Evolutionary conservation across 1,284 basidiomycete species (phyloP).

Genomic region (Sporisorium exsertum): DNA sequence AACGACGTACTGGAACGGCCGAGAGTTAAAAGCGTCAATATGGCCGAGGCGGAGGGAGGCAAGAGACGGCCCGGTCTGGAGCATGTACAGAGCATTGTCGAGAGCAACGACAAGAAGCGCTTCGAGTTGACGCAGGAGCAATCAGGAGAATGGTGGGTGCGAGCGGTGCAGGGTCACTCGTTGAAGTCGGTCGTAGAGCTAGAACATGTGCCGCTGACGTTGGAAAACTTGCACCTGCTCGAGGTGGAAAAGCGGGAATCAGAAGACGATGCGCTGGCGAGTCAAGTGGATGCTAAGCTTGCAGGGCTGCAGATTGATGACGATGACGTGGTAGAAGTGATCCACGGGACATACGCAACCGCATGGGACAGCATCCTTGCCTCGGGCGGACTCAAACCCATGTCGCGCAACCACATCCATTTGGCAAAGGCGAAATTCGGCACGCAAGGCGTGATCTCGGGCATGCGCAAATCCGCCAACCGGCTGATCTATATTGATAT

Average conservation of each 20-base stretch:
- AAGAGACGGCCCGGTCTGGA: constrained; percentile 33
- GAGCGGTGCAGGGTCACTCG: constrained; percentile 94
- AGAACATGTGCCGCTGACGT: constrained; percentile 37
- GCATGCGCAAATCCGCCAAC: constrained; percentile 80
- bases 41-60: constrained; percentile 30
- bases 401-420: constrained; percentile 88
- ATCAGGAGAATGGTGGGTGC: constrained; percentile 73
- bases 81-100: constrained; percentile 54
- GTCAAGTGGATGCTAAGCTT: constrained; percentile 14
- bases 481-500: constrained; percentile 82
- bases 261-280: neutral
- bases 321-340: constrained; percentile 14
- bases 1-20: constrained; percentile 71
- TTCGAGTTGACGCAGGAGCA: constrained; percentile 63
- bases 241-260: constrained; percentile 1
- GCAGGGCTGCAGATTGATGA: neutral
- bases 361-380: constrained; percentile 66
- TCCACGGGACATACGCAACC: constrained; percentile 71
- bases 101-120: constrained; percentile 63
- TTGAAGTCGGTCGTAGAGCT: constrained; percentile 74
- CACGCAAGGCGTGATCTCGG: constrained; percentile 78
- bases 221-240: constrained; percentile 46
- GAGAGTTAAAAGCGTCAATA: constrained; percentile 54
- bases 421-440: constrained; percentile 78
- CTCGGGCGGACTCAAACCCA: constrained; percentile 80